Percentiles rank a stretch among this genome's conserved stretches.
These are phyloP conservation scores for Acrasis kona DNA, from an alignment of 78 protist genomes.

Conservation along the genomic window DNA sequence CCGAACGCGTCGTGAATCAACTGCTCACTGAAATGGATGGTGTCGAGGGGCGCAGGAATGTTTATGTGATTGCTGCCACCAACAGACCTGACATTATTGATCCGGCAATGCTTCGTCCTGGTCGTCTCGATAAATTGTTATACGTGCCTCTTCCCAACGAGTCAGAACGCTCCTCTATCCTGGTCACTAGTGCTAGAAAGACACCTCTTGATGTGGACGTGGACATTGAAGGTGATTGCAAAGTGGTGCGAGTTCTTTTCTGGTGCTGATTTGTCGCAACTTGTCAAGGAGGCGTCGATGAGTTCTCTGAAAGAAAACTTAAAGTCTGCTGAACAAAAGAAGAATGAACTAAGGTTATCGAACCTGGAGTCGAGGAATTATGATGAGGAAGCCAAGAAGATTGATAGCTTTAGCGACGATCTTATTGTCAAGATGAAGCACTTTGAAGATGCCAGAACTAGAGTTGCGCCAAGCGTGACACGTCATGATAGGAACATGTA, in stretches of 20 bases:
- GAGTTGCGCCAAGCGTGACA: not conserved
- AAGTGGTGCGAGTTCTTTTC: conserved; percentile 20
- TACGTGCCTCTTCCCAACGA: conserved; percentile 86
- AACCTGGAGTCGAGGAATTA: not conserved
- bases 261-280: conserved; percentile 49
- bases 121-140: conserved; percentile 92
- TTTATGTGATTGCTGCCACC: conserved; percentile 95
- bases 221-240: not conserved
- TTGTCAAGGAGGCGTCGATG: conserved; percentile 39
- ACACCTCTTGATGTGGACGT: conserved; percentile 13
- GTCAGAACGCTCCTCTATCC: conserved; percentile 6
- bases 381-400: not conserved
- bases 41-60: conserved; percentile 57
- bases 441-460: not conserved
- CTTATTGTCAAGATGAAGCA: not conserved
- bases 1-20: conserved; percentile 91
- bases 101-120: conserved; percentile 94
- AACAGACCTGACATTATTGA: conserved; percentile 94
- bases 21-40: conserved; percentile 98
- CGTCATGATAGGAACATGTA: no score
- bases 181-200: not conserved
- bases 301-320: conserved; percentile 1
- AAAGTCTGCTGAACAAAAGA: not conserved
- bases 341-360: not conserved
- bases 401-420: not conserved